Percentiles rank a stretch among this genome's conserved stretches.
Conservation (phyloP, 257 asterid genomes). For the Apocynum venetum region DNA sequence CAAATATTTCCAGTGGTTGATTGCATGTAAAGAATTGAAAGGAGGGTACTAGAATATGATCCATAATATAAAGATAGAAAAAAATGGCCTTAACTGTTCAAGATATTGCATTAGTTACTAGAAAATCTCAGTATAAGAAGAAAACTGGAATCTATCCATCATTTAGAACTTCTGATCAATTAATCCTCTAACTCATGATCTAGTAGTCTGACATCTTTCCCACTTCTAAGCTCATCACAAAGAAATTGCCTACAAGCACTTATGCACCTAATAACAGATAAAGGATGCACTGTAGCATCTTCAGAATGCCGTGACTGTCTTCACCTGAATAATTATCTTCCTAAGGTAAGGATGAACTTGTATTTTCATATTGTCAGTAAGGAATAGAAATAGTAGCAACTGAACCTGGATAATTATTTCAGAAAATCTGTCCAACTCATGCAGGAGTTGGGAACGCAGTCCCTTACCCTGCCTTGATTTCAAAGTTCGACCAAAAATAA, state of each 20-base stretch:
- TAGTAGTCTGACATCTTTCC: neutral
- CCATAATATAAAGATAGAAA: neutral
- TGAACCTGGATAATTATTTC: slow-evolving; percentile 1
- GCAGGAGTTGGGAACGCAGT: neutral
- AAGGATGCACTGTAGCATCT: neutral
- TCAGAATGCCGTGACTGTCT: neutral
- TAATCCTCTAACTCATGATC: neutral
- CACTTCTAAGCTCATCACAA: neutral
- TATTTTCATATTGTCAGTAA: neutral
- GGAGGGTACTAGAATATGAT: neutral
- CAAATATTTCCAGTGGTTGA: slow-evolving; percentile 15
- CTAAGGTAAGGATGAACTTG: neutral
- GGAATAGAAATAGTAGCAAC: neutral
- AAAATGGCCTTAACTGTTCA: slow-evolving; percentile 1
- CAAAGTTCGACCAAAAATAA: neutral
- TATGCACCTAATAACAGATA: neutral
- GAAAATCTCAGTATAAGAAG: neutral
- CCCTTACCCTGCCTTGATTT: neutral
- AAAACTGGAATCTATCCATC: neutral
- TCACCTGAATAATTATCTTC: neutral
- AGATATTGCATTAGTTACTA: neutral
- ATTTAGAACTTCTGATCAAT: neutral
- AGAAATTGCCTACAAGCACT: neutral
- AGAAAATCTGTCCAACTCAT: neutral
- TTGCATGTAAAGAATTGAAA: neutral